phyloP scores from a whole-genome alignment of 805 yeast genomes.

The Teunomyces lycoperdinae region DNA sequence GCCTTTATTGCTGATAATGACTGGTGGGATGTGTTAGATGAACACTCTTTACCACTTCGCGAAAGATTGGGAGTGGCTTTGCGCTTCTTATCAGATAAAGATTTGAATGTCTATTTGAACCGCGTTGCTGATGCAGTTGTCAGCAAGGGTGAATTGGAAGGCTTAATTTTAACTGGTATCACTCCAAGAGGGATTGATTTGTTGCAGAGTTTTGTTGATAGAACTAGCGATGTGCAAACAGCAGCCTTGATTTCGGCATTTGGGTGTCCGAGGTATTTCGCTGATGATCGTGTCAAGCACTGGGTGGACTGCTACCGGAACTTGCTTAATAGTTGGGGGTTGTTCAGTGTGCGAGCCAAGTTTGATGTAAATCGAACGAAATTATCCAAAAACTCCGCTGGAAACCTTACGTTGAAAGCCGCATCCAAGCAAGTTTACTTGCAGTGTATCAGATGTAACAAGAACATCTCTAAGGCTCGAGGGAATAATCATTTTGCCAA shows the following conservation, averaged over 20 bases:
- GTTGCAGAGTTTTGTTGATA: constrained; percentile 81
- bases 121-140: constrained; percentile 71
- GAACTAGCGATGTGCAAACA: constrained; percentile 88
- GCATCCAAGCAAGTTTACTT: constrained; percentile 74
- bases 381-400: constrained; percentile 52
- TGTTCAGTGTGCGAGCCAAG: constrained; percentile 74
- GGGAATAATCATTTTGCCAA: constrained; percentile 13
- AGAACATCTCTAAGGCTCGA: constrained; percentile 50
- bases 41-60: constrained; percentile 78
- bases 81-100: constrained; percentile 77
- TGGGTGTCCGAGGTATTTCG: constrained; percentile 82
- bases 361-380: constrained; percentile 79
- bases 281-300: constrained; percentile 65
- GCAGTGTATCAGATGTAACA: constrained; percentile 81
- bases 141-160: constrained; percentile 82
- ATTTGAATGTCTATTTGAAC: constrained; percentile 67
- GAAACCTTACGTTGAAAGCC: constrained; percentile 45
- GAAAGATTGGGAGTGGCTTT: constrained; percentile 91
- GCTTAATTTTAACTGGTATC: constrained; percentile 86
- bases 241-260: constrained; percentile 78
- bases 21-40: constrained; percentile 95
- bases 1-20: constrained; percentile 92
- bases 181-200: constrained; percentile 81
- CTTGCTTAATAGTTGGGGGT: constrained; percentile 74
- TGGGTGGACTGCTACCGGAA: constrained; percentile 75